Evolutionary conservation across 495 filamentous ascomycete genomes (phyloP), one percentile per base, ranked within the genome.

Genomic region (Xylaria castorea): DNA sequence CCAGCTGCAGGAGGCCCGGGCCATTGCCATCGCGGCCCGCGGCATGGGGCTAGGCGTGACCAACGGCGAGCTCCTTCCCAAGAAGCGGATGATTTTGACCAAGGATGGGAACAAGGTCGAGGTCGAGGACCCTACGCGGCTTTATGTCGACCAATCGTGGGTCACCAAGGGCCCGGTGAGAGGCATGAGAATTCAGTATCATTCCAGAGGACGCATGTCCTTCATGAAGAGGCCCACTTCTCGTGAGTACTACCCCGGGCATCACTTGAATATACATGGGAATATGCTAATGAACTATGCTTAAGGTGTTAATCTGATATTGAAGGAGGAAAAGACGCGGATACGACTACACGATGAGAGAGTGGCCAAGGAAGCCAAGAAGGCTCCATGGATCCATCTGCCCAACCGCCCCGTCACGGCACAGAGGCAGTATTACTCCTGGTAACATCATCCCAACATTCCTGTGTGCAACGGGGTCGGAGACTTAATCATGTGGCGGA

Each of bases 71-170:
- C 34, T 60, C 27, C 72, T 72, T 61, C 66, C 58, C 58, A 70
- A 79, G 67, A 71, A 79, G 34, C 71, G 83, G 22, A 80, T 83
- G 70, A 87, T 88, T 73, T 72, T 81, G 73, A 84, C 83, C 60
- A 90, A 90, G 79, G 85, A 90, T 68, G 87, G 87, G 64, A 86
- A 89, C 80, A 87, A 85, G 79, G 81, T 92, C 74, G 84, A 84
- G 55, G 87, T 97, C 44, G 77, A 76, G 58, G 92, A 97, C 79
- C 89, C 89, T 20, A 91, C 91, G 40, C 84, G 84, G 55, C 91
- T 98, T 71, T 99, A 97, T 81, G 87, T 99, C 72, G 89, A 91
- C 68, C 88, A 98, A 83, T 93, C 95, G 9, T 99, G 95, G 94
- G 94, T 97, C 30, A 92, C 91, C 71, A 91, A 91, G 71, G 93